Conservation (phyloP, 2,329 filamentous ascomycete species). For the Nemania diffusa region DNA sequence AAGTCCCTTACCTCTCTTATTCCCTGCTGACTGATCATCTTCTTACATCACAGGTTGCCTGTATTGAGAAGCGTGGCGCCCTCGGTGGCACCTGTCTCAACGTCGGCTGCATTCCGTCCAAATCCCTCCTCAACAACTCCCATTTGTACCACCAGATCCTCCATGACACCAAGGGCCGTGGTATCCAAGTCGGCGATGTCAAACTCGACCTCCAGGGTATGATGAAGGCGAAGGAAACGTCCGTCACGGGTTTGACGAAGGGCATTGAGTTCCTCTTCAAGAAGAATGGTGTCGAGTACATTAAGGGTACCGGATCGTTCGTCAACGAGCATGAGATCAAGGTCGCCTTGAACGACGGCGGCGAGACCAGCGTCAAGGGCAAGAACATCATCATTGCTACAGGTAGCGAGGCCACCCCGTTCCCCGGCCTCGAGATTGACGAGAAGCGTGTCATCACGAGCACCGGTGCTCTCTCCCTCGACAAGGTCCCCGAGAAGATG, state of each 20-base stretch:
- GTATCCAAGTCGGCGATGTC: conserved; percentile 97
- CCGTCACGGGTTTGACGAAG: conserved; percentile 89
- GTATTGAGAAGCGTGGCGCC: conserved; percentile 96
- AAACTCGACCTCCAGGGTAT: conserved; percentile 94
- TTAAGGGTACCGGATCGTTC: conserved; percentile 92
- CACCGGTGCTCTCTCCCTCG: conserved; percentile 90
- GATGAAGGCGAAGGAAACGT: conserved; percentile 98
- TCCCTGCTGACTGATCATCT: conserved; percentile 19
- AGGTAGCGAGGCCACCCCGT: conserved; percentile 93
- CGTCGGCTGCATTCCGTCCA: conserved; percentile 98
- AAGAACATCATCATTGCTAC: conserved; percentile 99
- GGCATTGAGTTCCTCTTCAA: conserved; percentile 98
- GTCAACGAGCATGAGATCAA: conserved; percentile 90
- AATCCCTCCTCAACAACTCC: conserved; percentile 99
- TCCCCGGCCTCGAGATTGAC: conserved; percentile 94
- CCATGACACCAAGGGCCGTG: conserved; percentile 96
- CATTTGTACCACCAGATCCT: conserved; percentile 97
- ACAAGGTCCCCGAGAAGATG: conserved; percentile 95
- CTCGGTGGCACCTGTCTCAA: conserved; percentile 98
- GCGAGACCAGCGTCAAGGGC: conserved; percentile 84
- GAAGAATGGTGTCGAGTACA: conserved; percentile 98
- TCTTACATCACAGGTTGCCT: conserved; percentile 74
- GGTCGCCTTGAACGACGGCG: conserved; percentile 89
- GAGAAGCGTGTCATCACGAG: conserved; percentile 98
- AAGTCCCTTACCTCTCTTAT: background rate